Percentiles rank a stretch among this genome's conserved stretches.
phyloP scores from a whole-genome alignment of 768 basidiomycete genomes.

The Panellus pusillus region DNA sequence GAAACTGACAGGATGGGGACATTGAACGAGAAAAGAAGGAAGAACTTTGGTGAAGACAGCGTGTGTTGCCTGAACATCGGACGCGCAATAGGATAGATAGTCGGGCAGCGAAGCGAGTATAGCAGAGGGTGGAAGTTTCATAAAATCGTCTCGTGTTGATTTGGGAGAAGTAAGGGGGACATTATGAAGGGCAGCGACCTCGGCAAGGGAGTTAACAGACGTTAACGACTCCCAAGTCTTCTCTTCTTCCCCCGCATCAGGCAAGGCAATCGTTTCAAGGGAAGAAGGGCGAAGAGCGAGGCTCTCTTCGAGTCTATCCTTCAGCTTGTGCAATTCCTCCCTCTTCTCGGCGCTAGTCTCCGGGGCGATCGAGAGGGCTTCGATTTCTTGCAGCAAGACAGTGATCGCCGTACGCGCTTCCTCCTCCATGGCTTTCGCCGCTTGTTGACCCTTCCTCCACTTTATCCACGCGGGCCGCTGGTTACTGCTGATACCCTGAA shows the following conservation, averaged over 20 bases:
- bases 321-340: constrained; percentile 42
- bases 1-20: constrained; percentile 92
- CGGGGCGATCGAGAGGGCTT: constrained; percentile 43
- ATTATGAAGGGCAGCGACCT: constrained; percentile 82
- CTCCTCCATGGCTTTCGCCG: constrained; percentile 51
- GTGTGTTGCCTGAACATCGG: constrained; percentile 84
- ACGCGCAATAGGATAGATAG: constrained; percentile 83
- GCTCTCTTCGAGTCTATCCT: constrained; percentile 34
- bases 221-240: constrained; percentile 93
- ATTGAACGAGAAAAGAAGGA: constrained; percentile 77
- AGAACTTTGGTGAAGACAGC: constrained; percentile 74
- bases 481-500: constrained; percentile 91
- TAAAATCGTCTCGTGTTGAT: constrained; percentile 65
- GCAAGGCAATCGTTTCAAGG: constrained; percentile 30
- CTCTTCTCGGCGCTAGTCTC: constrained; percentile 49
- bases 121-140: constrained; percentile 63
- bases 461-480: constrained; percentile 94
- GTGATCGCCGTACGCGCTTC: constrained; percentile 65
- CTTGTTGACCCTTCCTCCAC: constrained; percentile 70
- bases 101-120: constrained; percentile 66
- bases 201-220: constrained; percentile 86
- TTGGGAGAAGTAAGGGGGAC: constrained; percentile 17
- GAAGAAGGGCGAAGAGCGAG: constrained; percentile 13
- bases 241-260: constrained; percentile 29
- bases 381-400: constrained; percentile 40